These are phyloP conservation scores for Globisporangium perplexum DNA, from an alignment of 352 stramenopile species.

Conservation along the genomic window DNA sequence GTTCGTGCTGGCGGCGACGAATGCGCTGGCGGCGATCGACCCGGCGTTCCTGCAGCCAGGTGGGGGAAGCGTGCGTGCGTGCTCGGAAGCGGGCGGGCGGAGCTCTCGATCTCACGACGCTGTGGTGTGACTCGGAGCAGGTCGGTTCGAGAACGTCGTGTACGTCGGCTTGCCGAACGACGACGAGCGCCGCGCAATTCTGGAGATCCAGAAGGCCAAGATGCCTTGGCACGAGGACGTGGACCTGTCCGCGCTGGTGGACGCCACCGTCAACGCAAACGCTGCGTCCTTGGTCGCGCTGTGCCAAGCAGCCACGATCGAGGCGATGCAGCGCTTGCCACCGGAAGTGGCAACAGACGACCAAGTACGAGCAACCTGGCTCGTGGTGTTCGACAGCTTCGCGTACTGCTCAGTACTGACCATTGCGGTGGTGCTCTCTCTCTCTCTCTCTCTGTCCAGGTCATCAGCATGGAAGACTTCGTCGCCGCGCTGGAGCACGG, in stretches of 20 bases:
- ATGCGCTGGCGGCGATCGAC: slow-evolving; percentile 69
- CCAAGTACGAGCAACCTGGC: slow-evolving; percentile 17
- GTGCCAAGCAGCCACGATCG: slow-evolving; percentile 64
- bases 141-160: slow-evolving; percentile 80
- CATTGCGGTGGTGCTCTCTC: too few species aligned
- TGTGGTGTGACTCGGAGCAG: slow-evolving; percentile 13
- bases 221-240: slow-evolving; percentile 71
- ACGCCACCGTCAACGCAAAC: slow-evolving; percentile 57
- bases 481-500: slow-evolving; percentile 25
- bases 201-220: slow-evolving; percentile 51
- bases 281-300: slow-evolving; percentile 68
- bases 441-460: too few species aligned
- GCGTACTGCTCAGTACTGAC: too few species aligned
- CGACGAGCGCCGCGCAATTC: slow-evolving; percentile 52
- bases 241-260: slow-evolving; percentile 36
- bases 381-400: neutral
- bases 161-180: slow-evolving; percentile 58
- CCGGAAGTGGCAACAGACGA: slow-evolving; percentile 10
- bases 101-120: too few species aligned
- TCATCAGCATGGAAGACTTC: slow-evolving; percentile 45
- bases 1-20: slow-evolving; percentile 81
- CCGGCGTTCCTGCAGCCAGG: slow-evolving; percentile 78
- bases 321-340: slow-evolving; percentile 57
- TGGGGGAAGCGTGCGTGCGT: slow-evolving; percentile 2
- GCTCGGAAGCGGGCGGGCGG: neutral